Evolutionary conservation across 805 yeast genomes (phyloP).

Genomic region (Kodamaea sagamina): DNA sequence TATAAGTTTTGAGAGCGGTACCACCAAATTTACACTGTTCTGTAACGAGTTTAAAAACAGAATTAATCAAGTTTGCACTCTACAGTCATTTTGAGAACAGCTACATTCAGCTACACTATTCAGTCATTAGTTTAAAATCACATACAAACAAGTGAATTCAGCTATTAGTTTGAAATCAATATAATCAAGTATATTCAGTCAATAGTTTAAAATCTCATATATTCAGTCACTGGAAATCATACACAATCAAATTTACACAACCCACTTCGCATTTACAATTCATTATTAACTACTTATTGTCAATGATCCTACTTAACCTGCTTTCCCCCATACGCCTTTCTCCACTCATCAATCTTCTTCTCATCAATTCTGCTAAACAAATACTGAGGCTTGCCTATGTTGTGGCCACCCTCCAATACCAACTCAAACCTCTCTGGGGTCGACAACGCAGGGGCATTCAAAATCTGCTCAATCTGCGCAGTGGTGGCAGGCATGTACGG

Average conservation of each 20-base stretch:
- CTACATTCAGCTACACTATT: no score
- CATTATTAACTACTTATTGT: background rate
- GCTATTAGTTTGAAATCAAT: no score
- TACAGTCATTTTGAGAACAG: no score
- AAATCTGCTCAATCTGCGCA: constrained; percentile 66
- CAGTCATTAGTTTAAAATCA: no score
- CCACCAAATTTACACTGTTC: no score
- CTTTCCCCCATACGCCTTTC: constrained; percentile 81
- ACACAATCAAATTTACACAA: background rate
- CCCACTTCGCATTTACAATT: background rate
- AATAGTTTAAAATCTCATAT: no score
- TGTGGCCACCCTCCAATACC: constrained; percentile 75
- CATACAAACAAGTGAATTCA: no score
- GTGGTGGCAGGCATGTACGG: constrained; percentile 93
- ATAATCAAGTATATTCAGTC: no score
- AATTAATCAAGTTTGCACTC: no score
- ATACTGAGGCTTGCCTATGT: constrained; percentile 88
- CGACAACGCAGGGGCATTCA: constrained; percentile 77
- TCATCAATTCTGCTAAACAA: constrained; percentile 91
- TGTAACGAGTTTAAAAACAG: no score
- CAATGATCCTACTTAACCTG: constrained; percentile 30
- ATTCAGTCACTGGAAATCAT: no score
- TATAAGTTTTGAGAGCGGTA: no score
- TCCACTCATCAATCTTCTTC: constrained; percentile 83
- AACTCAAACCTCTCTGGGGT: constrained; percentile 77